Percentiles rank a stretch among this genome's conserved stretches.
Conservation (phyloP, 2,329 filamentous ascomycete genomes). For the Talaromyces sp. region DNA sequence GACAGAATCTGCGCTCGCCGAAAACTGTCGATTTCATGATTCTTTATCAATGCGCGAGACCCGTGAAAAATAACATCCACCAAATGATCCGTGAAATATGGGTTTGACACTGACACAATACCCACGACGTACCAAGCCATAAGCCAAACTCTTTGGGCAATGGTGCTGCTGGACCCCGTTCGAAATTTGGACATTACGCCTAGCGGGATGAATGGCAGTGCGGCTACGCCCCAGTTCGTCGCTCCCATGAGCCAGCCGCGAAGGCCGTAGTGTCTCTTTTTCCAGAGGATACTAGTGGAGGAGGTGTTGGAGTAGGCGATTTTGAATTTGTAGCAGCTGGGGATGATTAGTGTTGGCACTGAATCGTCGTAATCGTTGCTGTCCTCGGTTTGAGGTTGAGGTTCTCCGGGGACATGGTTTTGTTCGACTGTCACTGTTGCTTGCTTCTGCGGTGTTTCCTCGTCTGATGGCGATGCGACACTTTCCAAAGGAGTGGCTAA, state of each 20-base stretch:
- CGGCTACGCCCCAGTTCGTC: not conserved
- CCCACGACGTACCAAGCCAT: constrained; percentile 3
- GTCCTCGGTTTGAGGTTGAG: not conserved
- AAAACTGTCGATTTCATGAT: not conserved
- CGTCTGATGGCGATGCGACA: not conserved
- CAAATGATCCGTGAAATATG: not conserved
- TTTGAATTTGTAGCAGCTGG: constrained; percentile 7
- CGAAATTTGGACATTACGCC: constrained; percentile 6
- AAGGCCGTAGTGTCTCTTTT: not conserved
- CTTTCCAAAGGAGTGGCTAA: not conserved
- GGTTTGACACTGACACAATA: not conserved
- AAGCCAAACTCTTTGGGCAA: not conserved
- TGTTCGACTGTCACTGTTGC: not conserved
- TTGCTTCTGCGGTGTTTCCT: not conserved
- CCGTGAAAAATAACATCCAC: not conserved
- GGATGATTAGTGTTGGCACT: not conserved
- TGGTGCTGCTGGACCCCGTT: not conserved
- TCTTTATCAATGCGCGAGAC: not conserved
- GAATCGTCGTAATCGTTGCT: not conserved
- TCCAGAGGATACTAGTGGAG: not conserved
- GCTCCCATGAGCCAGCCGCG: not conserved
- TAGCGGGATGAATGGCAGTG: not conserved
- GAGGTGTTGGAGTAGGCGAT: not conserved
- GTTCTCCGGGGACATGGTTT: not conserved
- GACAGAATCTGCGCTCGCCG: not conserved